These are phyloP conservation scores for Firmiana major DNA, from an alignment of 345 rosid genomes.

Conservation along the genomic window DNA sequence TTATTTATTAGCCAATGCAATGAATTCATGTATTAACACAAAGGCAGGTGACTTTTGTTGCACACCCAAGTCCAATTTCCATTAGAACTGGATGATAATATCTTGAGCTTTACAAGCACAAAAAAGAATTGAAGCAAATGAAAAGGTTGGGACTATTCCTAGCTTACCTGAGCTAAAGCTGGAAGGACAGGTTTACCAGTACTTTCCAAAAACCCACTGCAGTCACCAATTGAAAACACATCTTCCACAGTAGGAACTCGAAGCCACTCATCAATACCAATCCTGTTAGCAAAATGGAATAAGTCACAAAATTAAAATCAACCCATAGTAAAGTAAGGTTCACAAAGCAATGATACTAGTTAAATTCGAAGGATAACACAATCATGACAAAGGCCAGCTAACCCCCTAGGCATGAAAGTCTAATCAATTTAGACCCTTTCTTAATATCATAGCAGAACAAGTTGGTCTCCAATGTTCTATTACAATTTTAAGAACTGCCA, in stretches of 20 bases:
- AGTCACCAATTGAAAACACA: constrained; percentile 89
- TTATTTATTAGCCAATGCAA: neutral
- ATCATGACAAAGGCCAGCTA: neutral
- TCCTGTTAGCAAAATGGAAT: constrained; percentile 37
- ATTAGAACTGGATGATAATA: too few relatives aligned
- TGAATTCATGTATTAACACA: neutral
- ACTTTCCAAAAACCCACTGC: constrained; percentile 85
- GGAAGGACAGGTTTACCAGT: constrained; percentile 88
- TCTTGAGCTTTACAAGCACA: neutral
- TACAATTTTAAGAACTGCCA: neutral
- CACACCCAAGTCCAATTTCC: neutral
- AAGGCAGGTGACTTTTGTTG: neutral
- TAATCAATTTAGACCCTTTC: neutral
- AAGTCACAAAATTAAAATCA: neutral
- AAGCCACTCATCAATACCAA: constrained; percentile 86
- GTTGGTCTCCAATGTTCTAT: neutral
- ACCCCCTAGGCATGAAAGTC: neutral
- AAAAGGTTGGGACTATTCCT: neutral
- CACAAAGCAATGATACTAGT: neutral
- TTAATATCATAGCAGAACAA: neutral
- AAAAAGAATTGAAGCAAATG: neutral
- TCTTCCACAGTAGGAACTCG: constrained; percentile 76
- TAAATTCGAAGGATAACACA: neutral
- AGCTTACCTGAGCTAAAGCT: constrained; percentile 81
- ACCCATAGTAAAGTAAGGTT: neutral